Evolutionary conservation across 495 filamentous ascomycete species (phyloP), one percentile per base, ranked within the genome.

Genomic region (Penicillium cataractarum): DNA sequence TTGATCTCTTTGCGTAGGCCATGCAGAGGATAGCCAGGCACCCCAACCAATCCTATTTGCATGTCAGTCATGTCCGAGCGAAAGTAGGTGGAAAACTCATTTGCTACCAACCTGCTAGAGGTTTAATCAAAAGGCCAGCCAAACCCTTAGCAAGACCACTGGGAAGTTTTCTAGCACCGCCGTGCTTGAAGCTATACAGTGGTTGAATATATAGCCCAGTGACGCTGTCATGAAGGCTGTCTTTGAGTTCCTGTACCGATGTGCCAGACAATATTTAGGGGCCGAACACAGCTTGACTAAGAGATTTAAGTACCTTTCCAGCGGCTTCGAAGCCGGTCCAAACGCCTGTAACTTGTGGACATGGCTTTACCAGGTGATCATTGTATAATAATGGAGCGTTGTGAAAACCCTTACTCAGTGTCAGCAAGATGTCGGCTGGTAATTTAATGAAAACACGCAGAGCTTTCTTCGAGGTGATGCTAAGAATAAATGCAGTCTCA

Each of bases 401-500:
- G 44, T 48, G 44, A n/a, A 48, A 48, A 48, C 44, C 15, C 44
- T 48, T 21, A 48, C 44, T 48, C n/a, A 48, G 44, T 7, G 44
- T 48, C 44, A 48, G 44, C 24, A 13, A 48, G n/a, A 48, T 48
- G 24, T 48, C 44, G 44, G 44, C 44, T 48, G 44, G 44, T 48
- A 48, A 48, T 48, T 48, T 48, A 48, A 48, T 48, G 17, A 48
- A 48, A 4, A 22, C 12, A 48, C 12, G 24, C 44, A 48, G 44
- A 48, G 44, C 44, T 48, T 48, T 48, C 15, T 48, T 48, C 6
- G 44, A 48, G 19, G n/a, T 22, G 44, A 48, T 48, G 44, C 44
- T 48, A 48, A 48, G 44, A 48, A 48, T 22, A 48, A 48, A 48
- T 48, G 44, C 44, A 48, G 44, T 48, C 44, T 48, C 24, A 48